Conservation (phyloP, 768 basidiomycete species). For the Lentinula sp. region DNA sequence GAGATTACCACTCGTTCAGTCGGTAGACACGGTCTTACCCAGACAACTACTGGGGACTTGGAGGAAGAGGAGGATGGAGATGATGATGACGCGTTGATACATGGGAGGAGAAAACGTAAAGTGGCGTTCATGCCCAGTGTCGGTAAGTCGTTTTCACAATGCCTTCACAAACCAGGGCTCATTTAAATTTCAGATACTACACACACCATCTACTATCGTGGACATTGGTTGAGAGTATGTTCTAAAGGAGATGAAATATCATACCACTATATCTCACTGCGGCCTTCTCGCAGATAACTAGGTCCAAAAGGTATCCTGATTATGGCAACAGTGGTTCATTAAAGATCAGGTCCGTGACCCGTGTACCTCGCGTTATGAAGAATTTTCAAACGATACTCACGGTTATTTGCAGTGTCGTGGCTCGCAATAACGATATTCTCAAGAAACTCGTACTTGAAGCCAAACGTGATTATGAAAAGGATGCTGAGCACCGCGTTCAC, state of each 20-base stretch:
- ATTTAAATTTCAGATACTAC: slow-evolving; percentile 54
- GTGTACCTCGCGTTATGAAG: slow-evolving; percentile 12
- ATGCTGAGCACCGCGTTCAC: slow-evolving; percentile 85
- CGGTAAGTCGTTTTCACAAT: slow-evolving; percentile 37
- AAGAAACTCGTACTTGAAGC: slow-evolving; percentile 85
- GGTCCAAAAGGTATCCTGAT: slow-evolving; percentile 71
- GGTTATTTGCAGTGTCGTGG: slow-evolving; percentile 57
- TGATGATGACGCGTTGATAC: slow-evolving; percentile 49
- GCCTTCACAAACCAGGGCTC: not conserved
- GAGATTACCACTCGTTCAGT: slow-evolving; percentile 81
- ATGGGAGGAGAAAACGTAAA: slow-evolving; percentile 69
- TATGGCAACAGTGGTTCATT: slow-evolving; percentile 69
- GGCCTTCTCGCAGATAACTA: slow-evolving; percentile 55
- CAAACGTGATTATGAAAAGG: slow-evolving; percentile 85
- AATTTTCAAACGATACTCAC: slow-evolving; percentile 8
- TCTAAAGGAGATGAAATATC: not conserved
- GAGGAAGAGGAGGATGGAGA: slow-evolving; percentile 73
- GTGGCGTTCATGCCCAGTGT: slow-evolving; percentile 85
- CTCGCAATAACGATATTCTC: slow-evolving; percentile 81
- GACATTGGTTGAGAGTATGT: slow-evolving; percentile 79
- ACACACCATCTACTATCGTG: slow-evolving; percentile 85
- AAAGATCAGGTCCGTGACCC: slow-evolving; percentile 62
- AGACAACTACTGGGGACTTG: slow-evolving; percentile 67
- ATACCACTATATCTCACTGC: not conserved
- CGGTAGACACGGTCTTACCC: slow-evolving; percentile 56